Conservation (phyloP, 768 basidiomycete species). For the Termitomyces sp. region DNA sequence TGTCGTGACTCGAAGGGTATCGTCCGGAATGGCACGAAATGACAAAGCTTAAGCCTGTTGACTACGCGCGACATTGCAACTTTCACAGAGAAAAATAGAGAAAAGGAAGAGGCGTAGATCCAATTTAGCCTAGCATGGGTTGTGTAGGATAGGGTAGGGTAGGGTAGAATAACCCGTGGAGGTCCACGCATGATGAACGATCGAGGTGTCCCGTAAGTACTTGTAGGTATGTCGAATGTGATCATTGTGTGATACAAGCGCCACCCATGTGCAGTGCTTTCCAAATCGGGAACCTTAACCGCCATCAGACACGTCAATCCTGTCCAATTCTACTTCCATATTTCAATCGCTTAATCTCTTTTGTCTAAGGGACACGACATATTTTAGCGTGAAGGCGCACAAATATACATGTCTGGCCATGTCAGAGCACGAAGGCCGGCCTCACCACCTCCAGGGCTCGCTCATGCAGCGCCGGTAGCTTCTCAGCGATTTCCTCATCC, state of each 20-base stretch:
- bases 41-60: not conserved
- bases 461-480: conserved; percentile 28
- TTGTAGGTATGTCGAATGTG: too few relatives aligned
- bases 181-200: too few relatives aligned
- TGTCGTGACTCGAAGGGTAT: too few relatives aligned
- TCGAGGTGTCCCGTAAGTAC: too few relatives aligned
- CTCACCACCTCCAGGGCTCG: conserved; percentile 52
- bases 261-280: not conserved
- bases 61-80: not conserved
- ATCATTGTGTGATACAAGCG: too few relatives aligned
- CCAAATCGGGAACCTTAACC: not conserved
- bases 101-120: too few relatives aligned
- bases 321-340: conserved; percentile 1
- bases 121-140: not conserved
- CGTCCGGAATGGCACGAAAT: too few relatives aligned
- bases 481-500: conserved; percentile 60
- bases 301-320: conserved; percentile 13
- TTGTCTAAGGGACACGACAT: conserved; percentile 4
- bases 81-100: too few relatives aligned
- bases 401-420: conserved; percentile 33
- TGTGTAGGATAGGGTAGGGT: too few relatives aligned
- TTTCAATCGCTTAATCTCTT: not conserved
- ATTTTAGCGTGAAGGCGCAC: conserved; percentile 9
- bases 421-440: conserved; percentile 66
- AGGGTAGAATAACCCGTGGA: too few relatives aligned